A percentile compares a stretch with the other conserved stretches of the same genome.
phyloP scores from a whole-genome alignment of 1,284 basidiomycete species.

The Ustilago hordei region DNA sequence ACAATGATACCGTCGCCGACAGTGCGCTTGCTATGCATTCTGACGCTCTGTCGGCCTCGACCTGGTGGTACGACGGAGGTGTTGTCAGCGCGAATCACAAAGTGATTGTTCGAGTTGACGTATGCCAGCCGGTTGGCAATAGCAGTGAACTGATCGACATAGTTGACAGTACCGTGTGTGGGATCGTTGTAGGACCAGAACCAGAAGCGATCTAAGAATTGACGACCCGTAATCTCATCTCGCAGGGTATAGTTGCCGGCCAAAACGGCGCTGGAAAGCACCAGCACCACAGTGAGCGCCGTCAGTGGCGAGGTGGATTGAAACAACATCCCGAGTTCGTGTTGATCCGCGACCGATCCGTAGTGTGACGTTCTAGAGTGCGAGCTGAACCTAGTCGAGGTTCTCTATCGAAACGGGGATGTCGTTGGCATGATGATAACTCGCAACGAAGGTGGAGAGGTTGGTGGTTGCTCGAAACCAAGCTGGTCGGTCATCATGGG shows the following conservation, averaged over 20 bases:
- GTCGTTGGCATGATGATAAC: background rate
- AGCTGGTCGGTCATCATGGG: background rate
- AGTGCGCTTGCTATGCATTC: conserved; percentile 45
- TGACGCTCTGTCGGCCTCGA: conserved; percentile 38
- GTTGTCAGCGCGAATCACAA: conserved; percentile 55
- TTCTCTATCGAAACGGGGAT: conserved; percentile 5
- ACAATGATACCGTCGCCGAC: conserved; percentile 54
- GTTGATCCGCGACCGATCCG: background rate
- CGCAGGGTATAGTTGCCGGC: conserved; percentile 48
- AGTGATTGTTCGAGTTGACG: conserved; percentile 37
- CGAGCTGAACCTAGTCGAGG: conserved; percentile 12
- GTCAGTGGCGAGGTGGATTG: background rate
- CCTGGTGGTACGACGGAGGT: conserved; percentile 20
- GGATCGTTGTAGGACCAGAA: conserved; percentile 56
- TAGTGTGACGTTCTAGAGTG: background rate
- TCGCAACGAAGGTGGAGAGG: background rate
- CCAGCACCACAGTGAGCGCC: conserved; percentile 9
- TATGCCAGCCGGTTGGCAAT: conserved; percentile 25
- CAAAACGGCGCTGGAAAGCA: conserved; percentile 15
- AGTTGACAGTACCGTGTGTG: conserved; percentile 50
- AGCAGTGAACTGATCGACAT: conserved; percentile 44
- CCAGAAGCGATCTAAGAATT: conserved; percentile 51
- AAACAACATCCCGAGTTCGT: background rate
- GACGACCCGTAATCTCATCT: conserved; percentile 44
- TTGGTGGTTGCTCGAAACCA: background rate